Evolutionary conservation across 2,329 filamentous ascomycete species (phyloP).

Genomic region (Aspergillus phoenicis): DNA sequence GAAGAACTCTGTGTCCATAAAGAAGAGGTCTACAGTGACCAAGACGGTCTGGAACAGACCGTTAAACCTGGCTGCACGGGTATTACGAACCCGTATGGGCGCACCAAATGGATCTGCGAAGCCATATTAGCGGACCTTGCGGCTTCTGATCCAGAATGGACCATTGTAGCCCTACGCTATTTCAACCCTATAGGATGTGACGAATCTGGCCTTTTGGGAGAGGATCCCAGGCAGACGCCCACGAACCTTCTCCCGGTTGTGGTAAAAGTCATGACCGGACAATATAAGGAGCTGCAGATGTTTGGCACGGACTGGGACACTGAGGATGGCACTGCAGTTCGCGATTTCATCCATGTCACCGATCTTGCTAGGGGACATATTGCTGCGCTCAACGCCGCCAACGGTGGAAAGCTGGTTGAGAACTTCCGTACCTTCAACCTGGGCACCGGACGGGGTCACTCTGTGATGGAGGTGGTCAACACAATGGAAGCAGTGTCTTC

Average conservation of each 20-base stretch:
- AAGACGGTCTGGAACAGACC: conserved; percentile 46
- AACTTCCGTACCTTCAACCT: conserved; percentile 49
- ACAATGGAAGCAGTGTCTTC: conserved; percentile 43
- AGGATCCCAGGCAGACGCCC: conserved; percentile 63
- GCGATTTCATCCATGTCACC: conserved; percentile 69
- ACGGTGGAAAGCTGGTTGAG: conserved; percentile 35
- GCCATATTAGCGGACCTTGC: conserved; percentile 66
- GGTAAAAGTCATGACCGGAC: conserved; percentile 61
- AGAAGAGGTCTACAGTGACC: conserved; percentile 49
- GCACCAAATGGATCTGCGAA: conserved; percentile 69
- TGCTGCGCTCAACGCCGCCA: conserved; percentile 54
- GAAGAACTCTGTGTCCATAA: conserved; percentile 61
- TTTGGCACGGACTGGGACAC: conserved; percentile 69
- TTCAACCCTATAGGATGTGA: conserved; percentile 71
- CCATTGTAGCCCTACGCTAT: conserved; percentile 65
- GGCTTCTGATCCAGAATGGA: conserved; percentile 62
- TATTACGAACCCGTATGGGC: conserved; percentile 66
- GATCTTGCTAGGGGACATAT: conserved; percentile 66
- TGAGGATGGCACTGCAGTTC: conserved; percentile 65
- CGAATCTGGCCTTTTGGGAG: conserved; percentile 63
- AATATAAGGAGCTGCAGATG: conserved; percentile 57
- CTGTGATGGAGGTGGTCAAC: conserved; percentile 41
- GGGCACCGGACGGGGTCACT: conserved; percentile 43
- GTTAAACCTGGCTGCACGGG: conserved; percentile 56
- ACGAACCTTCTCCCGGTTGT: conserved; percentile 68